Base-by-base conservation (phyloP, 768 basidiomycete genomes). In the Serendipita sp. region DNA sequence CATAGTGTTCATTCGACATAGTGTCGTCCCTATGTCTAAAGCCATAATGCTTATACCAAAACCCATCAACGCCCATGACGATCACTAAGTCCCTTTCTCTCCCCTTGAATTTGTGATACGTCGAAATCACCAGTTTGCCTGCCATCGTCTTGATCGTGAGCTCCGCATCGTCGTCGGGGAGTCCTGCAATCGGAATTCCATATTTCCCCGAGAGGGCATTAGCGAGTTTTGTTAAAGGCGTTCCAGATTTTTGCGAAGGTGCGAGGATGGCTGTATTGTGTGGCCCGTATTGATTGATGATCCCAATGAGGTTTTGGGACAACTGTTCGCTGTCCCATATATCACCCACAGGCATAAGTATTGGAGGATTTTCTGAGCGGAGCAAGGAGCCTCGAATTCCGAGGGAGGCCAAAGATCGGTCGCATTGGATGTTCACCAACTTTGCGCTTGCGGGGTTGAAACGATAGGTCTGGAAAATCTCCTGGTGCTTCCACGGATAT, bases 101-200 rank as follows among this genome's bases (percentile, higher is more conserved):
- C 20, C 61, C 61, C n/a, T 62, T 62, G 28, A 62, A 62, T 22
- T 62, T 42, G 34, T 62, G 61, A 13, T 51, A 62, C 22, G 61
- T 62, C 2, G 61, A 16, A 3, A 62, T 45, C 9, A 45, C 24
- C 16, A 62, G 3, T 43, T 62, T 62, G 43, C 61, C 61, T 16
- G 31, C 30, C 14, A 50, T 42, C 16, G 50, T 45, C 11, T 62
- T 45, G 5, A 22, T 43, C 30, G 44, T 45, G 26, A 62, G 45
- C 4, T 20, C 17, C 0, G 28, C 42, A 16, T 62, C 61, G 20
- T 62, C 61, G 13, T 42, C 44, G 1, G 34, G 44, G 17, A 24
- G 31, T 1, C 34, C 45, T 2, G 61, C 11, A 9, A 62, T 30
- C 3, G 45, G 61, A 45, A 45, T 62, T 11, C 22, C 16, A n/a